Base-by-base conservation (phyloP, 2,329 filamentous ascomycete genomes). In the Cladobotryum protrusum region DNA sequence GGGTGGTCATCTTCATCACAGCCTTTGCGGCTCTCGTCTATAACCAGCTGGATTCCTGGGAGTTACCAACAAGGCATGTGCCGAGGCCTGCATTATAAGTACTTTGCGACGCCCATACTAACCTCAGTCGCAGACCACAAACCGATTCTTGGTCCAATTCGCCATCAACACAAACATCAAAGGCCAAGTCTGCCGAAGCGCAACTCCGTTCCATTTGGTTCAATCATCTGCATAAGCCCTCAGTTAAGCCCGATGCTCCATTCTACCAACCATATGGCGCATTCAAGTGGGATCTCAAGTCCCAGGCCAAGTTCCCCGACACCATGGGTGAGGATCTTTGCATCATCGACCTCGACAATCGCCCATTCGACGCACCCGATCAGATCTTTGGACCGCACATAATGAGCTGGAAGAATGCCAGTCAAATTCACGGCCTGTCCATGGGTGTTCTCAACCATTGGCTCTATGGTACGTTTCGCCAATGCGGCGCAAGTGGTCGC, bases 301-400 rank as follows among this genome's bases (percentile, higher is more conserved):
- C 60, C n/a, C n/a, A 52, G 3, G 44, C 59, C 15, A 57, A 61
- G n/a, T 72, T 67, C 57, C 63, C 57, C 9, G 52, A 65, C 36
- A 49, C 59, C 8, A 54, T 73, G 36, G 66, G 68, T 46, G 60
- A 70, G 55, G 62, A 70, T 2, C 57, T 74, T 7, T 73, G 70
- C 66, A 72, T 74, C 54, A 69, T 74, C 54, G 71, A 74, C 50
- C 61, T 74, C 42, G 72, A 74, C 57, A 72, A 67, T 56, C 69
- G 72, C 29, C 58, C 59, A 2, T 72, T 73, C 47, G 55, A 64
- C 44, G 58, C 59, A 41, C 53, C 64, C 3, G 65, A 66, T 29
- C 60, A 67, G 55, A 59, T 72, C 39, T 74, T 71, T 45, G 61
- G 63, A 5, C 54, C 62, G 1, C 43, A 57, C 0, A 43, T 58